Percentiles rank a stretch among this genome's conserved stretches.
These are phyloP conservation scores for Globisporangium takayamanum DNA, from an alignment of 352 stramenopile species.

Conservation along the genomic window DNA sequence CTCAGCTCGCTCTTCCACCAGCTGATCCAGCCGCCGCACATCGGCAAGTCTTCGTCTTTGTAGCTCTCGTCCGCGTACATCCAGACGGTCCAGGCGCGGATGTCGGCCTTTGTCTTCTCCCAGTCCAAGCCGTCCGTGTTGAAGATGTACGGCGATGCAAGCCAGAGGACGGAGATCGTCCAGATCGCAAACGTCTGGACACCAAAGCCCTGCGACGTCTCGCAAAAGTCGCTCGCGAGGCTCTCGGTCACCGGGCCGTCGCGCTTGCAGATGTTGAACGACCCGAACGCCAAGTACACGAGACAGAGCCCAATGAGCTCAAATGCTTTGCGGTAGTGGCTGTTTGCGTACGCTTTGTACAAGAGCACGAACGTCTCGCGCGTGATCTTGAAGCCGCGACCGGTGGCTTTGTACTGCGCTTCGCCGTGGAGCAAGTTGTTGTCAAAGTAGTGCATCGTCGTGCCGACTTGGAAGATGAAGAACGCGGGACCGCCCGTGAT, in stretches of 20 bases:
- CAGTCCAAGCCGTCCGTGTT: slow-evolving; percentile 83
- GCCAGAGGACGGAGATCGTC: slow-evolving; percentile 66
- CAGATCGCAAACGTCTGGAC: slow-evolving; percentile 81
- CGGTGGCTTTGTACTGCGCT: slow-evolving; percentile 74
- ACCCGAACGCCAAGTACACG: slow-evolving; percentile 68
- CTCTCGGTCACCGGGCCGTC: slow-evolving; percentile 26
- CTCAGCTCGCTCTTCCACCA: slow-evolving; percentile 81
- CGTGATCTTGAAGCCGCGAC: slow-evolving; percentile 81
- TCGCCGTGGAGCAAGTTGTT: slow-evolving; percentile 70
- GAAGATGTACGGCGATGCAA: slow-evolving; percentile 78
- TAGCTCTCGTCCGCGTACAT: slow-evolving; percentile 74
- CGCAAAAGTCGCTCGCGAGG: slow-evolving; percentile 55
- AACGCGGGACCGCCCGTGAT: slow-evolving; percentile 64
- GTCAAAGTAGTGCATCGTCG: slow-evolving; percentile 81
- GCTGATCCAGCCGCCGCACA: slow-evolving; percentile 66
- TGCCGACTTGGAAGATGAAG: slow-evolving; percentile 82
- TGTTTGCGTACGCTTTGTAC: slow-evolving; percentile 67
- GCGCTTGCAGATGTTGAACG: slow-evolving; percentile 59
- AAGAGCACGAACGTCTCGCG: slow-evolving; percentile 69
- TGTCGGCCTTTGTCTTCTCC: slow-evolving; percentile 80
- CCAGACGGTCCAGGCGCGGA: slow-evolving; percentile 66
- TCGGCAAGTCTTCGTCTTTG: slow-evolving; percentile 53
- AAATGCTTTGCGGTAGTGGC: slow-evolving; percentile 76
- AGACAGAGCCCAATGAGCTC: slow-evolving; percentile 69
- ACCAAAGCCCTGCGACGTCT: slow-evolving; percentile 68